Evolutionary conservation across 805 yeast genomes (phyloP), one percentile per base, ranked within the genome.

Genomic region (Candida pseudoglaebosa): DNA sequence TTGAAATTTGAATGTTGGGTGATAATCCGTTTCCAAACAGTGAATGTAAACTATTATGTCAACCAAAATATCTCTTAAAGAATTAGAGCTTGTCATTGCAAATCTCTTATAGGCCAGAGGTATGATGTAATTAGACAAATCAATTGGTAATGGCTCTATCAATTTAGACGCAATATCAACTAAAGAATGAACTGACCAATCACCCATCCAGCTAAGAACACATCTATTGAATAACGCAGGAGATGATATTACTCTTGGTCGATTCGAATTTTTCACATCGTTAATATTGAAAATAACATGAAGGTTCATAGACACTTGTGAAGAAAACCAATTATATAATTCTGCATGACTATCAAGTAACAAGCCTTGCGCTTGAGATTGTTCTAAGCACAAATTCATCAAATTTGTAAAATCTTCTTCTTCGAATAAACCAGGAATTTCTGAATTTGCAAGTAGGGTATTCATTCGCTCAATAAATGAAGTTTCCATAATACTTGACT

Each of bases 151-250:
- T 28, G 51, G 39, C 28, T 59, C 59, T 1, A 80, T 53, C 32
- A 70, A 46, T 3, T 58, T 58, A 0, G 49, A 39, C 0, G 82
- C 77, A 24, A 88, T 77, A 36, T 77, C 76, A 5, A 44, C 38
- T 35, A 82, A 56, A 0, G 88, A 62, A 0, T 51, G 42, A 3
- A 47, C 42, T 0, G 82, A 68, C 96, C 97, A 90, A 38, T 78
- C 78, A 4, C 95, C 95, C 82, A 88, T 79, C 89, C 91, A 86
- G 52, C 82, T 78, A 28, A 91, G 60, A 2, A 87, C 95, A 66
- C 97, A 90, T 52, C 98, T 67, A 52, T 90, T 90, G 60, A 87
- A 82, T 24, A 90, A 62, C 0, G 97, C 97, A 0, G 96, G 95
- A 0, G 96, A 90, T 0, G 88, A 68, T 2, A 82, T 69, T 10